These are phyloP conservation scores for Claviceps sp. DNA, from an alignment of 2,329 filamentous ascomycete genomes.

Conservation along the genomic window DNA sequence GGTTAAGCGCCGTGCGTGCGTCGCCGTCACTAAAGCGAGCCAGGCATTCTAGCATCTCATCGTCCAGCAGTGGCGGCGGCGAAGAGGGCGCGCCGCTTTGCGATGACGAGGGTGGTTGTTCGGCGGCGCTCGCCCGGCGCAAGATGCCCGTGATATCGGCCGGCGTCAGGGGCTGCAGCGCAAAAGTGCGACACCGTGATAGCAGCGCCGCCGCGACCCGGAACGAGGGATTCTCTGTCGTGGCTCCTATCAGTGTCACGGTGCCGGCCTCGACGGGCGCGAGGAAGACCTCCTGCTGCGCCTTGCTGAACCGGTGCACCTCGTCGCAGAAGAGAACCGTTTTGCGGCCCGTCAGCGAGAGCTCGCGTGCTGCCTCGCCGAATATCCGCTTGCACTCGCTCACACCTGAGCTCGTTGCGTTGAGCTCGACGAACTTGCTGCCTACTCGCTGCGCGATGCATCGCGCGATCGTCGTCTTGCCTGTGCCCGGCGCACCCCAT, in stretches of 20 bases:
- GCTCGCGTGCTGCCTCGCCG: slow-evolving; percentile 66
- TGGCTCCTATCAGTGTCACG: slow-evolving; percentile 86
- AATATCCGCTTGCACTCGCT: slow-evolving; percentile 90
- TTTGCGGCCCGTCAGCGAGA: slow-evolving; percentile 68
- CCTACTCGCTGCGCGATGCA: slow-evolving; percentile 76
- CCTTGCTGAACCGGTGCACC: slow-evolving; percentile 82
- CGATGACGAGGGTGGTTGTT: slow-evolving; percentile 18
- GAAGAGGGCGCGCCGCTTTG: slow-evolving; percentile 19
- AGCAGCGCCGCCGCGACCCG: slow-evolving; percentile 79
- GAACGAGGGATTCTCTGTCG: slow-evolving; percentile 94
- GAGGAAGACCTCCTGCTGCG: slow-evolving; percentile 89
- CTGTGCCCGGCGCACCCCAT: slow-evolving; percentile 72
- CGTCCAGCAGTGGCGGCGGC: slow-evolving; percentile 49
- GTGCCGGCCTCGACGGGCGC: slow-evolving; percentile 83
- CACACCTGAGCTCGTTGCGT: slow-evolving; percentile 79
- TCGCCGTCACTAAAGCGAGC: slow-evolving; percentile 84
- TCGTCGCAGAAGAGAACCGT: slow-evolving; percentile 98
- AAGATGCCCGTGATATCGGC: slow-evolving; percentile 64
- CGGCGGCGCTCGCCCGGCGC: slow-evolving; percentile 54
- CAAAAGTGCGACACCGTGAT: slow-evolving; percentile 84
- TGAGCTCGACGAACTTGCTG: slow-evolving; percentile 87
- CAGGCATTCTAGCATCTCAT: slow-evolving; percentile 67
- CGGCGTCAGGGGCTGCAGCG: slow-evolving; percentile 59
- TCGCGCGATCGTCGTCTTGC: slow-evolving; percentile 84
- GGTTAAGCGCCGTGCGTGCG: slow-evolving; percentile 80